Percentiles rank a stretch among this genome's conserved stretches.
Evolutionary conservation across 441 rosid genomes (phyloP).

Genomic region (Pelargonium myrrhifolium): DNA sequence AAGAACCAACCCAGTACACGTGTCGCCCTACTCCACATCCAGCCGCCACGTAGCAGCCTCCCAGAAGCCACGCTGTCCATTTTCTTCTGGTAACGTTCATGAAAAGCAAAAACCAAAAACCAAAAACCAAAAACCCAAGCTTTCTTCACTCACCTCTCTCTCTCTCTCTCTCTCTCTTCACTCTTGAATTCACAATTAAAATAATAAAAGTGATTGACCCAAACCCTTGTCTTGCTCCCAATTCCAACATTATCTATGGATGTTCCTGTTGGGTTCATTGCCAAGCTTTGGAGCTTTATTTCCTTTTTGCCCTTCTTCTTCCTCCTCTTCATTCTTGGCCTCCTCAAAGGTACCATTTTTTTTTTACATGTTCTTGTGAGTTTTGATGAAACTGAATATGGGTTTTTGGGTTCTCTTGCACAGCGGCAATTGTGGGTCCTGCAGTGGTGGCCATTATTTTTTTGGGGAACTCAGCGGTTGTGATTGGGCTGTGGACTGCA

Average conservation of each 20-base stretch:
- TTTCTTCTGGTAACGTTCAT: too few species aligned
- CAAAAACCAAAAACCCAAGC: too few species aligned
- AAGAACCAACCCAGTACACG: too few species aligned
- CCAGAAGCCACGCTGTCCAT: too few species aligned
- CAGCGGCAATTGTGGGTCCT: slow-evolving; percentile 56
- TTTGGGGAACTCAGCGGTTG: slow-evolving; percentile 52
- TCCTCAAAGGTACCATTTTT: slow-evolving; percentile 45
- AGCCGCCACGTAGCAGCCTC: too few species aligned
- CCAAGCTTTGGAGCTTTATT: slow-evolving; percentile 60
- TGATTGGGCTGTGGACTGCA: slow-evolving; percentile 75
- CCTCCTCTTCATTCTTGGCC: slow-evolving; percentile 51
- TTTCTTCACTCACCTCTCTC: too few species aligned
- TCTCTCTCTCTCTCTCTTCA: too few species aligned
- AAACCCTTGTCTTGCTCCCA: too few species aligned
- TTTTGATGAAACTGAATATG: not conserved
- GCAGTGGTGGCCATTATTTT: slow-evolving; percentile 39
- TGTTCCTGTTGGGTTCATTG: slow-evolving; percentile 53
- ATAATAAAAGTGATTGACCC: not conserved
- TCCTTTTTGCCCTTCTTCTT: slow-evolving; percentile 66
- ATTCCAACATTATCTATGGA: slow-evolving; percentile 31
- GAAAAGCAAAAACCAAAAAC: too few species aligned
- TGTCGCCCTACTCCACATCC: too few species aligned
- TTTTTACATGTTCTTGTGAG: not conserved
- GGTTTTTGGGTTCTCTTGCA: not conserved
- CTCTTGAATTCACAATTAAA: not conserved